These are phyloP conservation scores for Amaranthus hypochondriacus DNA, from an alignment of 148 eudicot species.

Conservation along the genomic window DNA sequence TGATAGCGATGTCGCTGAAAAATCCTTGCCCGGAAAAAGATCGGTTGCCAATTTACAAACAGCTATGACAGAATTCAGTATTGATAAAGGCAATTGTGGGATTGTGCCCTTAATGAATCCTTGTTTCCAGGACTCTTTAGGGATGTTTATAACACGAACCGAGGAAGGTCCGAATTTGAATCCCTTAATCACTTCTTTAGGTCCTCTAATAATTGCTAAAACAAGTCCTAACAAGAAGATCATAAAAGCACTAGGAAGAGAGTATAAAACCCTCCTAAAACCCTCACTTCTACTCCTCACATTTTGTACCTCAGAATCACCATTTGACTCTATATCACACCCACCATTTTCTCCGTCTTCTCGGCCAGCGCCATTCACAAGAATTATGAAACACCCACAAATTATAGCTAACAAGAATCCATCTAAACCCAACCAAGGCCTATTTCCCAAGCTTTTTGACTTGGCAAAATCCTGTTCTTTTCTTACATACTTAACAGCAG, in stretches of 20 bases:
- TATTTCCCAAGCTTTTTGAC: conserved; percentile 53
- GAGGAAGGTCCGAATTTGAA: conserved; percentile 65
- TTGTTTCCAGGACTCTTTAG: conserved; percentile 71
- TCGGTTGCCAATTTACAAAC: conserved; percentile 73
- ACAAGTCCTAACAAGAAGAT: conserved; percentile 62
- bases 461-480: conserved; percentile 57
- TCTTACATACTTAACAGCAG: conserved; percentile 73
- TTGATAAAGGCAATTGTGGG: conserved; percentile 73
- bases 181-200: conserved; percentile 45
- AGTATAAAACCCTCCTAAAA: conserved; percentile 37
- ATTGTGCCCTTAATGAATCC: conserved; percentile 83
- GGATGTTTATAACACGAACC: conserved; percentile 38
- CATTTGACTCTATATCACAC: background rate
- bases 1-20: conserved; percentile 67
- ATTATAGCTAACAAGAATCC: conserved; percentile 63
- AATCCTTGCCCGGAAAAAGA: conserved; percentile 54
- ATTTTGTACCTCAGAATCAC: background rate
- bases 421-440: conserved; percentile 82
- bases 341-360: conserved; percentile 24
- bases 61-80: conserved; percentile 79
- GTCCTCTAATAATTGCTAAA: conserved; percentile 53
- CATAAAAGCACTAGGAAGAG: conserved; percentile 71
- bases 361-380: conserved; percentile 61
- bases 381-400: conserved; percentile 67
- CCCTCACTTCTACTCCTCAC: conserved; percentile 14